These are phyloP conservation scores for Pythium periplocum DNA, from an alignment of 352 stramenopile genomes.

Conservation along the genomic window DNA sequence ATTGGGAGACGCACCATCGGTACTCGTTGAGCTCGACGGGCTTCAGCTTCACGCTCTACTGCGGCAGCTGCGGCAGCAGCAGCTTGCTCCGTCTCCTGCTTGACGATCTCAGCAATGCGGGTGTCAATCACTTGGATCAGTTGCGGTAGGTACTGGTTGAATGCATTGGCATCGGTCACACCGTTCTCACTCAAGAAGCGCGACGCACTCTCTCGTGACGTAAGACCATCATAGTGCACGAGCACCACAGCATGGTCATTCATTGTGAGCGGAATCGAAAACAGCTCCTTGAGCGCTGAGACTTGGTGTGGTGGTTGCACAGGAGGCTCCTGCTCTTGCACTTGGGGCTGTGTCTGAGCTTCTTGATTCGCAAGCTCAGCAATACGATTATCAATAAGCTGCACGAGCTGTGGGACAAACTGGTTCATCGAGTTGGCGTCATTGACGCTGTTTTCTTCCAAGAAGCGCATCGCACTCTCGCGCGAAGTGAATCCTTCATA, in stretches of 20 bases:
- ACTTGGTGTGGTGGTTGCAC: conserved; percentile 7
- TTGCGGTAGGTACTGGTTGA: conserved; percentile 41
- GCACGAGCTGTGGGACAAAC: conserved; percentile 46
- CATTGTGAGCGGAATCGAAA: conserved; percentile 61
- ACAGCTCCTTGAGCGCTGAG: conserved; percentile 35
- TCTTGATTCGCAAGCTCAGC: conserved; percentile 33
- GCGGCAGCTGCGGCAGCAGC: conserved; percentile 1
- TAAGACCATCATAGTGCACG: conserved; percentile 57
- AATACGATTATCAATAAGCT: conserved; percentile 50
- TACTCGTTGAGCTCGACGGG: conserved; percentile 10
- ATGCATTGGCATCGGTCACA: conserved; percentile 30
- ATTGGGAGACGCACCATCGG: conserved; percentile 45
- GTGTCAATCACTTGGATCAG: conserved; percentile 55
- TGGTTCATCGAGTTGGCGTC: conserved; percentile 29
- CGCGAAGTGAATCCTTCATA: conserved; percentile 51
- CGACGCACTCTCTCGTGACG: conserved; percentile 46
- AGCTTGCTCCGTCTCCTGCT: conserved; percentile 8
- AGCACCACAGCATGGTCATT: conserved; percentile 41
- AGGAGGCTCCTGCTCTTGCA: not conserved
- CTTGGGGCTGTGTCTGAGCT: conserved; percentile 9
- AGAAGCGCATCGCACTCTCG: conserved; percentile 54
- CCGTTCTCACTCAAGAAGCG: conserved; percentile 59
- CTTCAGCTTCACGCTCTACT: not conserved
- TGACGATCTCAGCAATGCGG: conserved; percentile 35
- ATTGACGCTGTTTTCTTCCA: conserved; percentile 51